Conservation (phyloP, 2,329 filamentous ascomycete species). For the Colletotrichum sp. region DNA sequence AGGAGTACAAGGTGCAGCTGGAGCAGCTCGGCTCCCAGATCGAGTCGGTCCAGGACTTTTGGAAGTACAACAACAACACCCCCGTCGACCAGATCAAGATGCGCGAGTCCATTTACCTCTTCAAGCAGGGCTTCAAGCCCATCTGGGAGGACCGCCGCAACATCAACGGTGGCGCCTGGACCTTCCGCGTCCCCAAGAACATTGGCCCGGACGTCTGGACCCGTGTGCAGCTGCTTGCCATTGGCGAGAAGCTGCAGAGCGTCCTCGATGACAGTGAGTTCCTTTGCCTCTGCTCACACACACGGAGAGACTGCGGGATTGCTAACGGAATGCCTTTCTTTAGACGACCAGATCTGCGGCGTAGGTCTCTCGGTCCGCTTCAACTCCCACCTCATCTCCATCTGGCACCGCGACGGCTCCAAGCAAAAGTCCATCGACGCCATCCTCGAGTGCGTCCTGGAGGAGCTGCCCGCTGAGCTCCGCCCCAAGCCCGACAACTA, state of each 20-base stretch:
- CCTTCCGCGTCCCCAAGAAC: constrained; percentile 84
- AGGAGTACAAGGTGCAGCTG: constrained; percentile 57
- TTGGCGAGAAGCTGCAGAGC: constrained; percentile 80
- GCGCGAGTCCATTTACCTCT: constrained; percentile 79
- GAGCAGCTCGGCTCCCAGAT: constrained; percentile 70
- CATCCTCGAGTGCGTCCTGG: constrained; percentile 74
- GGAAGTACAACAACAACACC: constrained; percentile 82
- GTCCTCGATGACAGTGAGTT: constrained; percentile 71
- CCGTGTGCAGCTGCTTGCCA: constrained; percentile 79
- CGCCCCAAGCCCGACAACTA: constrained; percentile 74
- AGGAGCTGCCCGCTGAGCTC: constrained; percentile 75
- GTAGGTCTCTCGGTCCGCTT: constrained; percentile 87
- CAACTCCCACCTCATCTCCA: constrained; percentile 84
- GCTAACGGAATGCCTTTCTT: neutral
- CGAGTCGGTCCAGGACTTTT: constrained; percentile 85
- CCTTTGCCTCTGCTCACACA: neutral
- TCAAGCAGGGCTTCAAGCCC: constrained; percentile 78
- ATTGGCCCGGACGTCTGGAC: constrained; percentile 79
- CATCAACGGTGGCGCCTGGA: constrained; percentile 85
- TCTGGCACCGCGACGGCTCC: constrained; percentile 91
- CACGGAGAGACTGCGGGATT: neutral
- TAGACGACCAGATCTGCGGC: constrained; percentile 87
- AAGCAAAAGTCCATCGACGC: constrained; percentile 80
- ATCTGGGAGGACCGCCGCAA: constrained; percentile 90
- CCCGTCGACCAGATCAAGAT: constrained; percentile 78